Evolutionary conservation across 2,329 filamentous ascomycete genomes (phyloP).

Genomic region (Pochonia chlamydosporia): DNA sequence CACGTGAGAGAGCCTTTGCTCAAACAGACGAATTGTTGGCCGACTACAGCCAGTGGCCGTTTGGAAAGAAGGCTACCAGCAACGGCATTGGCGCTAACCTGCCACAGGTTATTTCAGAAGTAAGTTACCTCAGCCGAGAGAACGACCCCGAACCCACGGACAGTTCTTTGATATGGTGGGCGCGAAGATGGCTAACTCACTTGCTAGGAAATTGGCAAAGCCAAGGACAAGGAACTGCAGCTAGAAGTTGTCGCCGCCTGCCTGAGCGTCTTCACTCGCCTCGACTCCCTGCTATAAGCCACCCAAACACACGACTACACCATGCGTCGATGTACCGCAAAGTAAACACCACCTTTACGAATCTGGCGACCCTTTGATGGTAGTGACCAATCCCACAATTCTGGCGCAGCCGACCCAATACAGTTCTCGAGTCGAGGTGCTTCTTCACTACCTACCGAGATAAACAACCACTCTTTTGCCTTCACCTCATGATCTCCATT

Average conservation of each 20-base stretch:
- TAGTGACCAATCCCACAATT: not conserved
- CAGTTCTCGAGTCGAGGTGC: not conserved
- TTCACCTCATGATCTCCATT: not conserved
- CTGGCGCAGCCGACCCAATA: not conserved
- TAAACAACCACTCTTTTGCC: not conserved
- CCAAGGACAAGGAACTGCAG: slow-evolving; percentile 91
- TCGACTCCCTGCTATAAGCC: slow-evolving; percentile 83
- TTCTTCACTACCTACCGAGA: not conserved
- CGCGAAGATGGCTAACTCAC: not conserved
- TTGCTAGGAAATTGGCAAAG: slow-evolving; percentile 66
- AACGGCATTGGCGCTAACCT: slow-evolving; percentile 89
- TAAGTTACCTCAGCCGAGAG: slow-evolving; percentile 22
- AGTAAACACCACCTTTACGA: not conserved
- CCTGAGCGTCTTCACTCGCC: slow-evolving; percentile 92
- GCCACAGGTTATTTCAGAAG: slow-evolving; percentile 76
- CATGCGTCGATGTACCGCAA: not conserved
- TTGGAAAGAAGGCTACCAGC: slow-evolving; percentile 73
- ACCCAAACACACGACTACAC: not conserved
- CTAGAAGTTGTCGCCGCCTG: slow-evolving; percentile 96
- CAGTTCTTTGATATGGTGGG: not conserved
- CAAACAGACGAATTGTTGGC: slow-evolving; percentile 94
- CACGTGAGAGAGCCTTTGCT: slow-evolving; percentile 87
- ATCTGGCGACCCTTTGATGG: not conserved
- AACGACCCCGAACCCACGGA: not conserved
- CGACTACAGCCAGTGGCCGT: slow-evolving; percentile 97